Evolutionary conservation across 2,329 filamentous ascomycete species (phyloP), one percentile per base, ranked within the genome.

Genomic region (Xylaria sp.): DNA sequence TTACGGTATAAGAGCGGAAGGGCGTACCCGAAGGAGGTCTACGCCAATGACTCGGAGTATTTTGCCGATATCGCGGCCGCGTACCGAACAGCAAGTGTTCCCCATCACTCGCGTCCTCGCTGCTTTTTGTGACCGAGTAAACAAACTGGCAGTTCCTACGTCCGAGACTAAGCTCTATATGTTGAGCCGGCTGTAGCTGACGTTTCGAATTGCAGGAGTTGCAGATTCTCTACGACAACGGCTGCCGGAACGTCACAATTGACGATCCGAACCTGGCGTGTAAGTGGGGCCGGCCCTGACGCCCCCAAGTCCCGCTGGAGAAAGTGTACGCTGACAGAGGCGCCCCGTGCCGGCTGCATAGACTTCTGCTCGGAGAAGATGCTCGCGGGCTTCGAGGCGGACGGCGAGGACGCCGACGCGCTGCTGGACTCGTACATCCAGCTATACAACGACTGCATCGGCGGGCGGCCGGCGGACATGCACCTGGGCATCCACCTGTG

Each of bases 401-500:
- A 91, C 66, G 73, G 80, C 41, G 80, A 86, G 64, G 90, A 91
- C 69, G 81, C 83, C 42, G 83, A 86, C 68, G 82, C 82, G 2
- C 84, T 91, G 40, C 81, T 92, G 18, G 86, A 90, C 64, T 83
- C 86, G 26, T 92, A 92, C 73, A 88, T 92, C 69, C 79, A 82
- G 62, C 83, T 90, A 63, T 92, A 92, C 79, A 92, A 92, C 69
- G 85, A 89, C 71, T 85, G 81, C 68, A 79, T 90, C 66, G 74
- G 77, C 60, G 81, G 82, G 63, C 76, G 85, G 0, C 87, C 88
- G 0, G 68, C 77, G 2, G 88, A 92, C 66, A 82, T 92, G 78
- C 88, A 91, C 70, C 78, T 90, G 2, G 89, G 89, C 37, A 85
- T 92, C 17, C 90, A 92, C 68, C 78, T 92, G 48, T 92, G 89